Percentiles rank a stretch among this genome's conserved stretches.
Evolutionary conservation across 108 stramenopile genomes (phyloP).

Genomic region (Cyclostephanos invisitatus): DNA sequence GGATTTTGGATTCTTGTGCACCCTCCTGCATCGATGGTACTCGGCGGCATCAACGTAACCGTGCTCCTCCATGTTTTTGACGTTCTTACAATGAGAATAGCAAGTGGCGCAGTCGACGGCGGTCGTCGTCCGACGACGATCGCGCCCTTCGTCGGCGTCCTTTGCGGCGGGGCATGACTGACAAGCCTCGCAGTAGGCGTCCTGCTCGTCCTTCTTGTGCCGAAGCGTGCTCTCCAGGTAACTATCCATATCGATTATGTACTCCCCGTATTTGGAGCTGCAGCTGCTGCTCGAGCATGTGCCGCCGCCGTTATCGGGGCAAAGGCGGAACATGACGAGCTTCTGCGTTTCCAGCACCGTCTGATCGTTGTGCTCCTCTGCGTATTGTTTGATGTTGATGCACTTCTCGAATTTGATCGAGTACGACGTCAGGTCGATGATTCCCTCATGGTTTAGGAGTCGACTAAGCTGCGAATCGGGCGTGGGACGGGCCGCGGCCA

Average conservation of each 20-base stretch:
- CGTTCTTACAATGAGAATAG: constrained; percentile 73
- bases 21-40: constrained; percentile 59
- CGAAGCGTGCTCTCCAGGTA: constrained; percentile 71
- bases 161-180: constrained; percentile 45
- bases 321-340: constrained; percentile 86
- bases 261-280: constrained; percentile 81
- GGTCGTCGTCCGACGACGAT: constrained; percentile 15
- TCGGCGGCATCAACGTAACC: constrained; percentile 73
- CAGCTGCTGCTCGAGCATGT: constrained; percentile 52
- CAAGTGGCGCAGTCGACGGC: constrained; percentile 69
- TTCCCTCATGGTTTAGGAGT: constrained; percentile 43
- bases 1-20: constrained; percentile 63
- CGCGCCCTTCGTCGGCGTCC: not conserved
- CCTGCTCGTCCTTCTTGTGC: constrained; percentile 66
- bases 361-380: constrained; percentile 57
- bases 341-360: constrained; percentile 69
- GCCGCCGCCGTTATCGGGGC: constrained; percentile 51
- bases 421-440: constrained; percentile 74
- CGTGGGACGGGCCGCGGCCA: constrained; percentile 44
- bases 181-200: constrained; percentile 76
- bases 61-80: constrained; percentile 62
- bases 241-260: constrained; percentile 75
- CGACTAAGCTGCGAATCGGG: constrained; percentile 35
- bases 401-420: constrained; percentile 83
- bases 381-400: constrained; percentile 73